Conservation (phyloP, 2,329 filamentous ascomycete genomes). For the Hymenoscyphus fraxineus region DNA sequence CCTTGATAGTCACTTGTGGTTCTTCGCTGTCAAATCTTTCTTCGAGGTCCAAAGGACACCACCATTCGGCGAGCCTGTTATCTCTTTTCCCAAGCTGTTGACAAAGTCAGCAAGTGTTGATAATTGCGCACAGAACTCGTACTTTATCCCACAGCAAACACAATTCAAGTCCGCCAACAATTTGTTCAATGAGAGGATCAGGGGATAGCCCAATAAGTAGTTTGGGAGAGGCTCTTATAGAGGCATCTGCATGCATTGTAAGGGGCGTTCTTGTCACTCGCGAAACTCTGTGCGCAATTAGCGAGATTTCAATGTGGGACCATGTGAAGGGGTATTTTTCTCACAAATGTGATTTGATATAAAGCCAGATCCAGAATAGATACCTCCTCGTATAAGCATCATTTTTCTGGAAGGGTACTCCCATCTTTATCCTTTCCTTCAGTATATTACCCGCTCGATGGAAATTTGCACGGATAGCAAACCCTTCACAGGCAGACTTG, state of each 20-base stretch:
- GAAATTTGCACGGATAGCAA: not conserved
- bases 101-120: not conserved
- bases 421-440: not conserved
- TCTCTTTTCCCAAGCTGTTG: constrained; percentile 5
- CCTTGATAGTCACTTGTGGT: not conserved
- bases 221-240: not conserved
- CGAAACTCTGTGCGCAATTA: not conserved
- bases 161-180: not conserved
- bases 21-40: not conserved
- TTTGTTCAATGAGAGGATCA: not conserved
- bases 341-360: not conserved
- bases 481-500: constrained; percentile 3
- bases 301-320: not conserved
- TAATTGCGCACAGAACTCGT: not conserved
- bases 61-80: constrained; percentile 1
- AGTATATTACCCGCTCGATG: not conserved
- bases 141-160: constrained; percentile 7
- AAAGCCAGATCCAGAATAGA: constrained; percentile 5
- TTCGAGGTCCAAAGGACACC: not conserved
- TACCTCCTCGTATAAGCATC: not conserved
- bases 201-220: not conserved
- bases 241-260: constrained; percentile 1
- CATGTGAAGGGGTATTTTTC: not conserved
- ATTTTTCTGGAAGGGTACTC: not conserved
- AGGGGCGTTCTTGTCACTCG: not conserved